phyloP scores from a whole-genome alignment of 139 green algal species.

The Chlamydomonas asymmetrica region DNA sequence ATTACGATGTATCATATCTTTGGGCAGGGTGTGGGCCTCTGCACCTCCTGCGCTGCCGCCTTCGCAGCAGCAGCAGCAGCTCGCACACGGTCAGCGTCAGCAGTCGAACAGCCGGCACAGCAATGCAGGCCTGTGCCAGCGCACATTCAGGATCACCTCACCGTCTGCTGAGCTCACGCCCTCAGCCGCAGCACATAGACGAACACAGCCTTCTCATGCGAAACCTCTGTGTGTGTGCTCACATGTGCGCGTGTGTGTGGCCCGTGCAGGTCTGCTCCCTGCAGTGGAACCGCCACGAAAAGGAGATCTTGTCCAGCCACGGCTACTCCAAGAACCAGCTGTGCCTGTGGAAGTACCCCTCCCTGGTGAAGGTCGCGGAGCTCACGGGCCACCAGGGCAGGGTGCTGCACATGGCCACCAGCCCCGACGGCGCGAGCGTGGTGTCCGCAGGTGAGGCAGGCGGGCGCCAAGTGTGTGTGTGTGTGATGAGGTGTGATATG shows the following conservation, averaged over 20 bases:
- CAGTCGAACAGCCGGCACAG: too few species aligned
- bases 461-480: too few species aligned
- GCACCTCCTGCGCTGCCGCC: too few species aligned
- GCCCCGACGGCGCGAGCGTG: constrained; percentile 90
- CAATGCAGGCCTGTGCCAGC: too few species aligned
- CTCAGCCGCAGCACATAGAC: too few species aligned
- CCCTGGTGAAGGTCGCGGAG: constrained; percentile 83
- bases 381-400: constrained; percentile 90
- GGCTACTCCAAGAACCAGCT: constrained; percentile 98
- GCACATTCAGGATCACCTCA: too few species aligned
- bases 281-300: constrained; percentile 94
- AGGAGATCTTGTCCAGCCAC: constrained; percentile 96
- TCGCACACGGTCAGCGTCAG: too few species aligned
- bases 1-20: background rate
- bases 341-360: constrained; percentile 89
- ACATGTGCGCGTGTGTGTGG: background rate
- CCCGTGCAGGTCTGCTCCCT: constrained; percentile 90
- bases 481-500: too few species aligned
- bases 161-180: too few species aligned
- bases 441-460: constrained; percentile 68
- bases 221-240: background rate
- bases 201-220: background rate
- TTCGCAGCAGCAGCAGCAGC: too few species aligned
- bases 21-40: too few species aligned
- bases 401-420: constrained; percentile 93